Evolutionary conservation across 192 early-diverging fungal genomes (phyloP), one percentile per base, ranked within the genome.

Genomic region (Coemansia sp.): DNA sequence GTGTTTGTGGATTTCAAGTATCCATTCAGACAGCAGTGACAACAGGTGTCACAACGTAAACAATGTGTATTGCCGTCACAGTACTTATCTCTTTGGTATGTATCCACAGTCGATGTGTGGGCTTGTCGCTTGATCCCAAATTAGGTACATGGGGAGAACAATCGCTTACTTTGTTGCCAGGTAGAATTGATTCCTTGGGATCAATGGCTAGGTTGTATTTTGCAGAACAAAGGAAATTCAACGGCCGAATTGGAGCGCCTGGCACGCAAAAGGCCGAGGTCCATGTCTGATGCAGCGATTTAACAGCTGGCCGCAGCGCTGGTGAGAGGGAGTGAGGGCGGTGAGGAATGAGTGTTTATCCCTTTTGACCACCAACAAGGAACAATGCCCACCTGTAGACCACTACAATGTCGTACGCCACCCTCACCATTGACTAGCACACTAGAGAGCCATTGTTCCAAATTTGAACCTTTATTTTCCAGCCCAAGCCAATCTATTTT

Each of bases 131-230:
- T 41, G 42, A 52, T 71, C 24, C 67, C 75, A 67, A 71, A 71
- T 76, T 66, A 60, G 75, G 65, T 67, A 29, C 71, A 69, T 67
- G 75, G 75, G 71, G 75, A 36, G 57, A 36, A 60, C 57, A 60
- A 60, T 34, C 27, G 16, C 33, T 36, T 36, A 18, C 31, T 6
- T 36, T 60, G 29, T n/a, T 34, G 31, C 7, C 57, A 60, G 57
- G 57, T 33, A 60, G 27, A 60, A 60, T 60, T 34, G 57, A 60
- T 16, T 15, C 24, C 9, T 49, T 57, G n/a, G 29, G 51, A 24
- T 57, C 54, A 57, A 57, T 57, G 49, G n/a, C 20, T 22, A 52
- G 20, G 49, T 22, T 22, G 16, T 24, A 33, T 60, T 60, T 29
- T 34, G 31, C 16, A 36, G 33, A 36, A 34, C 57, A 60, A 60